Conservation (phyloP, 2,329 filamentous ascomycete species). For the Hypoxylon sp. region DNA sequence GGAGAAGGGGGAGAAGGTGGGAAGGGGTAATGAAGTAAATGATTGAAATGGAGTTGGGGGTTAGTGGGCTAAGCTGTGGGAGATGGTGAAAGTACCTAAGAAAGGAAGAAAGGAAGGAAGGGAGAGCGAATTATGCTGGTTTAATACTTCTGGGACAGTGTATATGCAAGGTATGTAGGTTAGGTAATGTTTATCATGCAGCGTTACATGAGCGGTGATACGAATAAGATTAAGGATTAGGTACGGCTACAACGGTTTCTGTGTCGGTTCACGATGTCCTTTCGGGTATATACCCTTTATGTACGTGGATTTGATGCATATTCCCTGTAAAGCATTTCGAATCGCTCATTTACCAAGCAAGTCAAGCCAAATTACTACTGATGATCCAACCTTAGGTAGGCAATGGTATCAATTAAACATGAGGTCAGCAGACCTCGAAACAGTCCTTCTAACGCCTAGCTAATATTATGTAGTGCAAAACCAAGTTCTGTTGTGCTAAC, state of each 20-base stretch:
- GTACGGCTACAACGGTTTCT: background rate
- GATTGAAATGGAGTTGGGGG: background rate
- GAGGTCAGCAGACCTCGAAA: background rate
- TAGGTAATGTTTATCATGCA: background rate
- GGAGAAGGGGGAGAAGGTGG: background rate
- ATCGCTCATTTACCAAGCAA: background rate
- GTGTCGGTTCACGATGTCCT: no score
- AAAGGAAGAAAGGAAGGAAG: background rate
- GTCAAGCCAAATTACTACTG: background rate
- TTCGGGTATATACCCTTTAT: no score
- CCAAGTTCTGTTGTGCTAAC: no score
- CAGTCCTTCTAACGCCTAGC: background rate
- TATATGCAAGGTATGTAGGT: background rate
- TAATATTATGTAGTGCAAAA: background rate
- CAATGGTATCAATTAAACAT: background rate
- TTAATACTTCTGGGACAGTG: background rate
- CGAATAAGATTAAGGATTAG: background rate
- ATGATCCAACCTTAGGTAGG: background rate
- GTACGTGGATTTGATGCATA: background rate
- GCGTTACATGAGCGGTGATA: background rate
- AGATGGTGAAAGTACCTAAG: background rate
- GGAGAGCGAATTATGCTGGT: background rate
- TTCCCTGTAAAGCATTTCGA: background rate
- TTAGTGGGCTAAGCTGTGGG: background rate
- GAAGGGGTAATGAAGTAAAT: background rate